phyloP scores from a whole-genome alignment of 192 early-diverging fungal genomes.

The Dissophora globulifera region DNA sequence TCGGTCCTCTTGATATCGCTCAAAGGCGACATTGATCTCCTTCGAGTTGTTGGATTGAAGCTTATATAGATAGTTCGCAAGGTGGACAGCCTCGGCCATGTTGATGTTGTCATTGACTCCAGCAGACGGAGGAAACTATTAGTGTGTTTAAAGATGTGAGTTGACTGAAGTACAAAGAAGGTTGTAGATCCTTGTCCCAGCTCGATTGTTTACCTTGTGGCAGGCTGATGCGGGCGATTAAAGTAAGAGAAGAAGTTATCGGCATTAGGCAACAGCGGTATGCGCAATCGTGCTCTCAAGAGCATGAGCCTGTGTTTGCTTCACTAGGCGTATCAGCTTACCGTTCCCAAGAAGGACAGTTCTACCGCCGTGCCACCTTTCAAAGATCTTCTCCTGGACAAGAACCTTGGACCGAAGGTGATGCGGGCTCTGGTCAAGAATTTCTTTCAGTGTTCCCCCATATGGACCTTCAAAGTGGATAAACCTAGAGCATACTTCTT shows the following conservation, averaged over 20 bases:
- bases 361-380: not conserved
- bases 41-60: not conserved
- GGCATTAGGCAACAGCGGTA: no score
- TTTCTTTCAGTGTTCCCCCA: constrained; percentile 3
- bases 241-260: no score
- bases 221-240: not conserved
- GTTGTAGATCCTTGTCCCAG: not conserved
- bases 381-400: constrained; percentile 8
- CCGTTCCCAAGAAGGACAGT: constrained; percentile 3
- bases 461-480: not conserved
- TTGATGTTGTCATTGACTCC: not conserved
- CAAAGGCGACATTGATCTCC: not conserved
- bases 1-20: not conserved
- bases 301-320: not conserved
- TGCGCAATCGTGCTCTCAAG: no score
- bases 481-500: not conserved
- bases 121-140: constrained; percentile 1
- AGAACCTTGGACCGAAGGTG: constrained; percentile 1
- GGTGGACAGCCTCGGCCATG: not conserved
- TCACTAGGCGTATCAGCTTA: not conserved
- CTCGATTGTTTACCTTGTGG: not conserved
- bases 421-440: constrained; percentile 2
- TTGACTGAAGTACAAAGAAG: not conserved
- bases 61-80: not conserved
- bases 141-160: not conserved